phyloP scores from a whole-genome alignment of 257 asterid species.

The Gardenia jasminoides region DNA sequence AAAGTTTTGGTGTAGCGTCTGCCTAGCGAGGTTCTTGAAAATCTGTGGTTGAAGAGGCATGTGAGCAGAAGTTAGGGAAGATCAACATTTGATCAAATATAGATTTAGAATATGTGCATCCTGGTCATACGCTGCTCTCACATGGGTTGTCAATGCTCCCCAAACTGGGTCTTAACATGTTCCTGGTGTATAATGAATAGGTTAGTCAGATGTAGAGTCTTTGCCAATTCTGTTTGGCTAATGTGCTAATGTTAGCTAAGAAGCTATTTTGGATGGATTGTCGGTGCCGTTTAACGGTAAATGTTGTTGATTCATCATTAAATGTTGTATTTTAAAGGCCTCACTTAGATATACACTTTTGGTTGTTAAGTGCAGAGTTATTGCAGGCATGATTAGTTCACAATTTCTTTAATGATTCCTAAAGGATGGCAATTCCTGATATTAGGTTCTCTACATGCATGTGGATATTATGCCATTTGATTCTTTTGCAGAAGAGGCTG shows the following conservation, averaged over 20 bases:
- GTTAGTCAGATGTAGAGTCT: background rate
- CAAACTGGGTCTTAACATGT: background rate
- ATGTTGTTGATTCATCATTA: background rate
- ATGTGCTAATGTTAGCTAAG: background rate
- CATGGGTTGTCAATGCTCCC: background rate
- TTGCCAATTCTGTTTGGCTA: background rate
- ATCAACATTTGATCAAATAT: background rate
- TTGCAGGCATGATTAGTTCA: conserved; percentile 4
- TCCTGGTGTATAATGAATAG: background rate
- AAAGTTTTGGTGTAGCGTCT: background rate
- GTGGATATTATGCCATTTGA: conserved; percentile 14
- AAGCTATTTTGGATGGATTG: background rate
- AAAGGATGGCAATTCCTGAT: background rate
- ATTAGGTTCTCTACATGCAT: conserved; percentile 12
- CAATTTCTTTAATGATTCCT: background rate
- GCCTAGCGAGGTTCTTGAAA: background rate
- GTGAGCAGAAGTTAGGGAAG: background rate
- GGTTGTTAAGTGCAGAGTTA: background rate
- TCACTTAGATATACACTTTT: background rate
- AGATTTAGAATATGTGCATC: background rate
- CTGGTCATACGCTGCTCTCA: background rate
- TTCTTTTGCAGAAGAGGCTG: conserved; percentile 65
- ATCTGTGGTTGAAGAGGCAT: background rate
- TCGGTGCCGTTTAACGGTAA: background rate
- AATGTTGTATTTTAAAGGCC: background rate